Conservation (phyloP, 2,329 filamentous ascomycete species). For the Calonectria hawksworthii region DNA sequence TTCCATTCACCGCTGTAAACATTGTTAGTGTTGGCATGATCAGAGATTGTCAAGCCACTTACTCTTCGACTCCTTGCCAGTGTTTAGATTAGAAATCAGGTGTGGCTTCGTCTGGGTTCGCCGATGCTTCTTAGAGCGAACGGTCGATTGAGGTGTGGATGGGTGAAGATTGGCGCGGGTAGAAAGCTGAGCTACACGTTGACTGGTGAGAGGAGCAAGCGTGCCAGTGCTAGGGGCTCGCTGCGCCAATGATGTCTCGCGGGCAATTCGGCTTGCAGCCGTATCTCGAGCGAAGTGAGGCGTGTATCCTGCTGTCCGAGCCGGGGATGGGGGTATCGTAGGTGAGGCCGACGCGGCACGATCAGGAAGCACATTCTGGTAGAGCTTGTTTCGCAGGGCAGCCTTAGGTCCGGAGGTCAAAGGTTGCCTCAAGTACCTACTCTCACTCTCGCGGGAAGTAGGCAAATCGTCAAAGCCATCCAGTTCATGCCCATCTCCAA, state of each 20-base stretch:
- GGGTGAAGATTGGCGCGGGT: constrained; percentile 62
- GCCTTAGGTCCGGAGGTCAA: constrained; percentile 77
- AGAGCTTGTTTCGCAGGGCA: constrained; percentile 68
- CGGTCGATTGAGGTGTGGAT: constrained; percentile 55
- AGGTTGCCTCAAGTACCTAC: constrained; percentile 85
- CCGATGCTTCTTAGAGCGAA: constrained; percentile 70
- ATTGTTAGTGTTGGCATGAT: constrained; percentile 47
- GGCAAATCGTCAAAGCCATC: constrained; percentile 96
- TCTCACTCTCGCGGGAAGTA: constrained; percentile 86
- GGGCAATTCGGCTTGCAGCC: constrained; percentile 74
- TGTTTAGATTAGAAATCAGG: constrained; percentile 86
- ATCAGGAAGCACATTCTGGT: constrained; percentile 69
- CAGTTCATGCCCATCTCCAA: constrained; percentile 92
- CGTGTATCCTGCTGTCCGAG: constrained; percentile 55
- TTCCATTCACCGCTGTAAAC: constrained; percentile 84
- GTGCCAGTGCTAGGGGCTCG: constrained; percentile 68
- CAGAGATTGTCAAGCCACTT: constrained; percentile 51
- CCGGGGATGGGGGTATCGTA: constrained; percentile 65
- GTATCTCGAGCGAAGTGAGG: constrained; percentile 77
- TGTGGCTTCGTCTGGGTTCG: constrained; percentile 81
- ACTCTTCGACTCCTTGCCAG: constrained; percentile 85
- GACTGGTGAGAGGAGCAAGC: constrained; percentile 67
- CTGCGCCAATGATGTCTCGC: constrained; percentile 73
- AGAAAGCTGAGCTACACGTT: constrained; percentile 68
- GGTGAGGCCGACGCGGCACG: constrained; percentile 68